Evolutionary conservation across 805 yeast genomes (phyloP), one percentile per base, ranked within the genome.

Genomic region (Ogataea methanolica): DNA sequence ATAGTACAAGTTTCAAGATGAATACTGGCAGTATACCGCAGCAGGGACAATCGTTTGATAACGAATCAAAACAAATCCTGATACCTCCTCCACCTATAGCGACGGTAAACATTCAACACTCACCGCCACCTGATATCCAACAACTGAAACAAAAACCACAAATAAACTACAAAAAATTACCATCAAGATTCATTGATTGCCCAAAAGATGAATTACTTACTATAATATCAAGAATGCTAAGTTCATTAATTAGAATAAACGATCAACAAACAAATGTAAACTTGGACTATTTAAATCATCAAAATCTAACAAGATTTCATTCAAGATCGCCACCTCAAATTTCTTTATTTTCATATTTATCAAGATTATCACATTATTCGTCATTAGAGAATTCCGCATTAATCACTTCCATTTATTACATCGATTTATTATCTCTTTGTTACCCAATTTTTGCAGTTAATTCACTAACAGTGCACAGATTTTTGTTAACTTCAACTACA

Each of bases 401-500:
- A 36, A 71, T 92, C 43, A 76, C 95, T 1, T 76, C 94, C 14
- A 82, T 94, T n/a, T 92, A 90, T 63, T 91, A 90, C 60, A 90
- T 91, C 47, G 99, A 92, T 63, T 71, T 94, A 26, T 70, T 94
- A 45, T 80, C 96, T 14, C 78, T 82, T 43, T 83, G 85, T 42
- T 92, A 84, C 61, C 82, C 89, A 5, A 77, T 79, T 37, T 92
- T 92, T 70, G 85, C 91, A 16, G 69, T 92, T 50, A 92, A 89
- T 67, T 86, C 96, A 1, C 77, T 94, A 63, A 92, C 99, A 0
- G 97, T 92, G 4, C 99, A 92, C 63, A 76, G 99, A 48, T 94
- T 90, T 59, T 67, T 92, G 45, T 73, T 92, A 37, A 91, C 96
- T 0, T 94, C 96, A 1, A 90, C 96, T 0, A 87, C 95, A 50